Base-by-base conservation (phyloP, 129 eudicot genomes). In the Helichrysum umbraculigerum region DNA sequence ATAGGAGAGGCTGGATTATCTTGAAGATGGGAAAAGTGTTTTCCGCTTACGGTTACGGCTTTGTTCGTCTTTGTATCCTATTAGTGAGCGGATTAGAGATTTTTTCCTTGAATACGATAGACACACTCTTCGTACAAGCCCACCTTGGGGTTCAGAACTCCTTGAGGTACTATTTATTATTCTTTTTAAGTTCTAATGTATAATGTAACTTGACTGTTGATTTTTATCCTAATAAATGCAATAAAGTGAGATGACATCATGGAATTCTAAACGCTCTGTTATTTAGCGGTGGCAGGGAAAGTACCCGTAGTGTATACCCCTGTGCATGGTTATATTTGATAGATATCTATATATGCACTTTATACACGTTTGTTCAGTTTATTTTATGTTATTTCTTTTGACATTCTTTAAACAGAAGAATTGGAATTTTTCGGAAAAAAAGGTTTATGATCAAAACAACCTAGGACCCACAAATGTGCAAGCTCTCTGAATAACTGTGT, bases 141-240 rank as follows among this genome's bases (percentile, higher is more conserved):
- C 99, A 28, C 99, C 99, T 72, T 94, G 99, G 99, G 99, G 99
- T 61, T 94, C 99, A 50, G 99, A 94, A 76, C 93, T 94, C 75
- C 97, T 94, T 78, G 99, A 94, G 99, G 99, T 91, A 78, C 62
- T 1, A 19, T 16, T 57, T 20, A 2, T 57, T 20, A n/a, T 57
- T 57, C 5, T 47, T 21, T 32, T 16, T 51, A 25, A 25, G 28
- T 21, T 71, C 17, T 61, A 52, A 61, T 32, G 6, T 70, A 41
- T n/a, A 30, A 56, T 71, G 62, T 57, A 57, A 57, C 28, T 57
- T 19, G 61, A 7, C 11, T 19, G 20, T 20, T 1, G 22, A n/a
- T 57, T 57, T 57, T 57, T 57, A 0, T 3, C 25, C 29, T 57
- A 19, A 57, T 57, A 57, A 20, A 19, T 21, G 62, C 29, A n/a